Evolutionary conservation across 2,329 filamentous ascomycete genomes (phyloP), one percentile per base, ranked within the genome.

Genomic region (Periconia digitata): DNA sequence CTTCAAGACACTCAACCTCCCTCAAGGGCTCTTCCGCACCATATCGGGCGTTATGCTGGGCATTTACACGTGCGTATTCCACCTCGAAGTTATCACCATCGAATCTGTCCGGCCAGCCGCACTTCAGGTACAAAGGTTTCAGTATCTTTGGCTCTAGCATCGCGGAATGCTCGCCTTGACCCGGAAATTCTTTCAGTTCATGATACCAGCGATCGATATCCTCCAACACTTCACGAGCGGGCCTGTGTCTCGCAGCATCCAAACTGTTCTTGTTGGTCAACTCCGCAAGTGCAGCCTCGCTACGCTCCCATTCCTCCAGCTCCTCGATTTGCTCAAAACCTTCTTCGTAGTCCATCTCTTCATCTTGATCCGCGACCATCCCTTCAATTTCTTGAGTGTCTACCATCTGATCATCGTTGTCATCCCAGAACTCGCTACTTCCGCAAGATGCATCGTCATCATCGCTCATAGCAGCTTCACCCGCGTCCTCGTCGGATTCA

Each of bases 61-160:
- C 56, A 23, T 50, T 23, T 18, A 35, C 43, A 12, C 56, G 46
- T 20, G 37, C 43, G 27, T 40, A n/a, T 15, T 44, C 51, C 3
- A 59, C 43, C 10, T 50, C 22, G 23, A 60, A 60, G 6, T 34
- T 39, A 2, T 54, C 46, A n/a, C 57, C 53, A 20, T 60, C 44
- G 34, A 60, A 56, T 3, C 46, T 22, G 23, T 50, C 50, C 10
- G 50, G 55, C 57, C 59, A 60, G n/a, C 57, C 55, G 17, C 18
- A 46, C 17, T 43, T 43, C 6, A 35, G 15, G 40, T 50, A 50
- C n/a, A 50, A 20, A 7, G 39, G 24, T 20, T 22, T 42, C 2
- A 50, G 20, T 6, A 40, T 18, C 8, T 27, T 18, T 13, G 36
- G 29, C n/a, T 37, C 36, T 16, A 43, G 23, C 39, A 37, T 32